Evolutionary conservation across 164 flowering plant species (phyloP).

Genomic region (Piper betle): DNA sequence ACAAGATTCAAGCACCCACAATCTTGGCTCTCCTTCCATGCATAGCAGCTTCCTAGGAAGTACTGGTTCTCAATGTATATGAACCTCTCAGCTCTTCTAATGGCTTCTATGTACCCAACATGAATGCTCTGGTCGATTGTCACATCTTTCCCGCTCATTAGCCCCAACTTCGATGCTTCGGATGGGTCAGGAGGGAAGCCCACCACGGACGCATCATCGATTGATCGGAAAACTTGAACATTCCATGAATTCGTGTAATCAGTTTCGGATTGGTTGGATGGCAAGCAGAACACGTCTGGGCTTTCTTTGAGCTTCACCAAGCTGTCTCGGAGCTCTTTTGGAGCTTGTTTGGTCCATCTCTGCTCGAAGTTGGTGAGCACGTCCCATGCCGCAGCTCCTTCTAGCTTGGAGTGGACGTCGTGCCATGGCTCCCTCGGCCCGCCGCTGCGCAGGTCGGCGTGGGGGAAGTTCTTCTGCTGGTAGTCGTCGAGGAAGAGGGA

Average conservation of each 20-base stretch:
- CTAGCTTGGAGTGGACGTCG: slow-evolving; percentile 68
- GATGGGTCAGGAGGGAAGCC: slow-evolving; percentile 19
- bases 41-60: slow-evolving; percentile 70
- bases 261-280: slow-evolving; percentile 14
- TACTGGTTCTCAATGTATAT: slow-evolving; percentile 91
- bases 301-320: slow-evolving; percentile 18
- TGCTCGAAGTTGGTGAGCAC: slow-evolving; percentile 75
- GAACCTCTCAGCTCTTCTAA: slow-evolving; percentile 70
- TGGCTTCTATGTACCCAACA: slow-evolving; percentile 80
- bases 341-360: slow-evolving; percentile 63
- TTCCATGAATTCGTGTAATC: slow-evolving; percentile 31
- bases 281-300: slow-evolving; percentile 25
- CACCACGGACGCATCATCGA: slow-evolving; percentile 47
- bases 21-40: slow-evolving; percentile 58
- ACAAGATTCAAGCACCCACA: slow-evolving; percentile 73
- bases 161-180: background rate
- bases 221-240: slow-evolving; percentile 75
- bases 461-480: slow-evolving; percentile 54
- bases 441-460: slow-evolving; percentile 58
- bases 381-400: slow-evolving; percentile 78
- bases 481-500: slow-evolving; percentile 50
- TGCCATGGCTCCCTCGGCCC: slow-evolving; percentile 98
- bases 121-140: slow-evolving; percentile 61
- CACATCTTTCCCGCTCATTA: background rate
- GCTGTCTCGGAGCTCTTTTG: background rate